phyloP scores from a whole-genome alignment of 1,284 basidiomycete species.

The Puccinia coronata region DNA sequence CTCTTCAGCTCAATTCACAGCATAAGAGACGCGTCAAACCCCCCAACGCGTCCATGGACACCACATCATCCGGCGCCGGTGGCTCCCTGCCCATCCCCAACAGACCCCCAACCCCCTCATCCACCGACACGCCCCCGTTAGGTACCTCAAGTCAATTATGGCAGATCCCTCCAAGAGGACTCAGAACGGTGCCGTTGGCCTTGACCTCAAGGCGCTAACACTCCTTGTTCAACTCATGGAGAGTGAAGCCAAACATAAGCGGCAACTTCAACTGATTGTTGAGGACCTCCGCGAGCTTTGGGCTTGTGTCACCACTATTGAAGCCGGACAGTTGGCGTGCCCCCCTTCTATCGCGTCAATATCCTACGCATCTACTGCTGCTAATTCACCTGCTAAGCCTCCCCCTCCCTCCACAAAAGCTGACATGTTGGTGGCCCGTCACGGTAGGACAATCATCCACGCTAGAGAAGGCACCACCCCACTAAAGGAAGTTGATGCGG shows the following conservation, averaged over 20 bases:
- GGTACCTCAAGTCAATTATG: background rate
- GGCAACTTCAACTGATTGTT: background rate
- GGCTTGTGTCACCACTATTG: background rate
- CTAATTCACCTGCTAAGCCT: background rate
- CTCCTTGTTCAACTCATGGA: background rate
- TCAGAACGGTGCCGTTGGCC: too few relatives aligned
- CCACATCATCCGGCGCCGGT: background rate
- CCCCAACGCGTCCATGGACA: background rate
- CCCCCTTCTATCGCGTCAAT: background rate
- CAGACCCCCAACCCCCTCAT: background rate
- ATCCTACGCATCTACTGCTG: background rate
- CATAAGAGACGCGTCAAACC: background rate
- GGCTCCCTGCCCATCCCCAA: background rate
- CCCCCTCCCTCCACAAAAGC: background rate
- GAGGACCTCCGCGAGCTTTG: background rate
- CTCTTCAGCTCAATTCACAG: background rate
- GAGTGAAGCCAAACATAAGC: background rate
- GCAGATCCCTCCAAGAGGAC: too few relatives aligned
- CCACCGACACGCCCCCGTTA: background rate
- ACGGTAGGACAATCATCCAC: background rate
- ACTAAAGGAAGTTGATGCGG: background rate
- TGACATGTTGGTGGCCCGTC: background rate
- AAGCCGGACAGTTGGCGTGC: background rate
- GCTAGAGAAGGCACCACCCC: background rate
- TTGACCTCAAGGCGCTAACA: background rate